Percentiles rank a stretch among this genome's conserved stretches.
These are phyloP conservation scores for Phlyctochytrium planicorne DNA, from an alignment of 192 early-diverging fungal species.

Conservation along the genomic window DNA sequence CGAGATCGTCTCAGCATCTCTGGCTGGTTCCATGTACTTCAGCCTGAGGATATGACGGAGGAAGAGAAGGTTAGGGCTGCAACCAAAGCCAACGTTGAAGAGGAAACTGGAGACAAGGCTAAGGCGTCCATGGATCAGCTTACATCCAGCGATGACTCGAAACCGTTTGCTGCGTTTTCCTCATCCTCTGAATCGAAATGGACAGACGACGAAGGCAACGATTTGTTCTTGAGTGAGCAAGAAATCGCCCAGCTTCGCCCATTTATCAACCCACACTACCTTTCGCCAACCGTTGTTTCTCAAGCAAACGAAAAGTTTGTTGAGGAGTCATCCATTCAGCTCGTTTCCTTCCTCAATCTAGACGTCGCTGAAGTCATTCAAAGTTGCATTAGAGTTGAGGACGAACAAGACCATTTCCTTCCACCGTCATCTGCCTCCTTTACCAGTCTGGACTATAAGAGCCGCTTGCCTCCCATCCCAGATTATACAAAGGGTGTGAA, in stretches of 20 bases:
- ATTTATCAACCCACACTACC: constrained; percentile 68
- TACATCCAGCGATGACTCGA: constrained; percentile 10
- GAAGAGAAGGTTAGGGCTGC: constrained; percentile 46
- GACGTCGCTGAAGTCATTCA: constrained; percentile 39
- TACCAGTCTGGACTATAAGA: neutral
- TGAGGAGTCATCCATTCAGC: constrained; percentile 68
- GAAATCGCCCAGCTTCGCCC: constrained; percentile 48
- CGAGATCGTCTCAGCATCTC: constrained; percentile 62
- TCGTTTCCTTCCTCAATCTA: constrained; percentile 58
- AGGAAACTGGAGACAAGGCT: constrained; percentile 2
- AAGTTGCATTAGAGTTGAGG: constrained; percentile 31
- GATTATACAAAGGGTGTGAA: constrained; percentile 58
- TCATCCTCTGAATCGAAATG: constrained; percentile 4
- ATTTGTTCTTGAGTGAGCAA: constrained; percentile 33
- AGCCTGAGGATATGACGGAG: constrained; percentile 63
- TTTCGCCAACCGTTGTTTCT: constrained; percentile 43
- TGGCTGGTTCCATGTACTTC: constrained; percentile 80
- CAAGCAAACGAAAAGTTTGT: constrained; percentile 63
- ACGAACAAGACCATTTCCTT: constrained; percentile 50
- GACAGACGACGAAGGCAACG: constrained; percentile 21
- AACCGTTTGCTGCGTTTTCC: constrained; percentile 10
- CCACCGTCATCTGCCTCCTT: no score
- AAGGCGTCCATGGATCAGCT: constrained; percentile 29
- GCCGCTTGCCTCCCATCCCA: constrained; percentile 21
- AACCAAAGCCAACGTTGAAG: neutral